Base-by-base conservation (phyloP, 441 rosid species). In the Gossypium gossypioides region DNA sequence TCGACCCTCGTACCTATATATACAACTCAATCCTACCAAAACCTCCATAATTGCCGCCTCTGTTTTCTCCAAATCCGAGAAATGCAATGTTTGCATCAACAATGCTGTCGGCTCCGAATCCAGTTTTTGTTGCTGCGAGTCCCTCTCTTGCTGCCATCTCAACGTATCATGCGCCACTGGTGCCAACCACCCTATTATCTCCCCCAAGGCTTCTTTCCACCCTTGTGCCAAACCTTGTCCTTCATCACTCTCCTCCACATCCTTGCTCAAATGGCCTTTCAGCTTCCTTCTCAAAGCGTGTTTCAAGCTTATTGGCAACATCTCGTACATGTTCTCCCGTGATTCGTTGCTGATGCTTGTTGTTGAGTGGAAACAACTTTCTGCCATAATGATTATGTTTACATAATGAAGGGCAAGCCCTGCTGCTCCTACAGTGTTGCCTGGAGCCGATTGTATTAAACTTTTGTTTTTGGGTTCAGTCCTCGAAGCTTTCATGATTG, bases 41-140 rank as follows among this genome's bases (percentile, higher is more conserved):
- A 86, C 80, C 71, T 86, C 86, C 0, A 74, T 84, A 32, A 86
- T 76, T 27, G 82, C 84, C 1, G 82, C 86, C 83, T 86, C 90
- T 29, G 83, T 78, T 76, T 84, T 86, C 86, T 84, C 85, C 73
- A 81, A 50, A 16, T 86, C 86, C 0, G 89, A 74, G 34, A 74
- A 84, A 68, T 86, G 72, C 81, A 86, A 6, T 32, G 90, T 86
- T 73, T 86, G 88, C 52, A 79, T 34, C 77, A 84, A 58, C 72
- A 79, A 44, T 69, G 84, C 85, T 5, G 78, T 80, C 3, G 78
- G 80, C 70, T 71, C 72, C 7, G 75, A 50, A 42, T 83, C 84
- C 7, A 81, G 71, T 68, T 42, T 76, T 74, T 83, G 84, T 73
- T 74, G 81, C 83, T 82, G 84, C 74, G 78, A 7, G 22, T 72